Evolutionary conservation across 2,329 filamentous ascomycete genomes (phyloP), one percentile per base, ranked within the genome.

Genomic region (Blumeriella jaapii): DNA sequence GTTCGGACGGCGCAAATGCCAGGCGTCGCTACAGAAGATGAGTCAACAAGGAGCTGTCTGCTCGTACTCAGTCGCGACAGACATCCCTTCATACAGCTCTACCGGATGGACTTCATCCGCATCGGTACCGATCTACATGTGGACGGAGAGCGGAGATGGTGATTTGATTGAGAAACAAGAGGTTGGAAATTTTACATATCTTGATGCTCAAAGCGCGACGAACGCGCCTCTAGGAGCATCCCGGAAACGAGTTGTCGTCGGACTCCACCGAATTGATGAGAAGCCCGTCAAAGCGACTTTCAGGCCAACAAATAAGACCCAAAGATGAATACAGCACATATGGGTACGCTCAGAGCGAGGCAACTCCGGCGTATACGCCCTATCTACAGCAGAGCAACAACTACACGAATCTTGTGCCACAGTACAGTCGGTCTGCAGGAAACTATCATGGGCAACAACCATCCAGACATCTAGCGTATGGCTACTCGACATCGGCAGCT

Each of bases 1-100:
- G 29, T 93, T 94, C 58, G 85, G 84, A n/a, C 68, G 71, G n/a
- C 74, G 81, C 50, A 77, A 78, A 56, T 80, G 77, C 57, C 66
- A 73, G 36, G 77, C 77, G 39, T 69, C 77, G 37, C 65, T 86
- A 15, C 68, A 72, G 29, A 78, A 78, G 54, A 55, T 65, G 55
- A 67, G 59, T 47, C 72, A 64, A 60, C 71, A 76, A 42, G 60
- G 70, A 46, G 70, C 73, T 13, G 63, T 61, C 36, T 82, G 73
- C 55, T 70, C 78, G 43, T 93, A 91, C 58, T 69, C 71, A 18
- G 67, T 93, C 48, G 74, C 71, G 29, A 74, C 76, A 25, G 76
- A 84, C 38, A 82, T 79, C 19, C 87, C 87, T 29, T 68, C 68
- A 2, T 73, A 75, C 46, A 57, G 65, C n/a, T 55, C 62, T 13